phyloP scores from a whole-genome alignment of 139 green algal species.

The Chlamydomonas asymmetrica region DNA sequence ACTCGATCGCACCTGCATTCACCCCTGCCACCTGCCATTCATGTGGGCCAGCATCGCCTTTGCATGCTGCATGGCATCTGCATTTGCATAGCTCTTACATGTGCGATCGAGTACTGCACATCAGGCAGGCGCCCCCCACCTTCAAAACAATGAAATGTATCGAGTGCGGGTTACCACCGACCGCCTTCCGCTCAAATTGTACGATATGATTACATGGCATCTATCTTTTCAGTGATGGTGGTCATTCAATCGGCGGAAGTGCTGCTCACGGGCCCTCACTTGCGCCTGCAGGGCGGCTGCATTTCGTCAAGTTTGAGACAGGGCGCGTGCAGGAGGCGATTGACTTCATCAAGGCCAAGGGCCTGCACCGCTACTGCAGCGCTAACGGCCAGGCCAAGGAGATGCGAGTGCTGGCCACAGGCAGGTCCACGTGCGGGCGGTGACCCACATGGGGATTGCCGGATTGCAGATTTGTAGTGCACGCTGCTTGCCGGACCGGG shows the following conservation, averaged over 20 bases:
- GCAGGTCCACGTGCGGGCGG: too few relatives aligned
- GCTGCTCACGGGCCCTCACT: not conserved
- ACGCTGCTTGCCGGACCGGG: too few relatives aligned
- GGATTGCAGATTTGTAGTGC: too few relatives aligned
- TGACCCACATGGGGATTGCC: too few relatives aligned
- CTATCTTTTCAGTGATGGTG: too few relatives aligned
- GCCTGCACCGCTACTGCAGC: conserved; percentile 72
- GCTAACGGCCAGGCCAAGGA: conserved; percentile 34
- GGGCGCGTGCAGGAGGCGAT: conserved; percentile 82
- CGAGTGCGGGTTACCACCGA: not conserved
- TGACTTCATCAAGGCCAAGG: conserved; percentile 94
- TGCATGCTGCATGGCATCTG: too few relatives aligned
- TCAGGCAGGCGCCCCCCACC: not conserved
- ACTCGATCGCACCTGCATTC: too few relatives aligned
- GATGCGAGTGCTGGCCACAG: conserved; percentile 64
- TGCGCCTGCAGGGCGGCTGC: conserved; percentile 62
- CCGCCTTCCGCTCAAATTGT: not conserved
- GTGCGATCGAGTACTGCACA: not conserved
- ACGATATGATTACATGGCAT: too few relatives aligned
- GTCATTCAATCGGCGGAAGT: too few relatives aligned
- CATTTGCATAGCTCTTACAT: too few relatives aligned
- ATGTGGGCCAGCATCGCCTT: too few relatives aligned
- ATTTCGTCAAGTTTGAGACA: conserved; percentile 99
- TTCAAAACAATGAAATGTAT: not conserved
- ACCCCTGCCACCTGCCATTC: too few relatives aligned